Base-by-base conservation (phyloP, 2,329 filamentous ascomycete genomes). In the Fusarium nematophilum region DNA sequence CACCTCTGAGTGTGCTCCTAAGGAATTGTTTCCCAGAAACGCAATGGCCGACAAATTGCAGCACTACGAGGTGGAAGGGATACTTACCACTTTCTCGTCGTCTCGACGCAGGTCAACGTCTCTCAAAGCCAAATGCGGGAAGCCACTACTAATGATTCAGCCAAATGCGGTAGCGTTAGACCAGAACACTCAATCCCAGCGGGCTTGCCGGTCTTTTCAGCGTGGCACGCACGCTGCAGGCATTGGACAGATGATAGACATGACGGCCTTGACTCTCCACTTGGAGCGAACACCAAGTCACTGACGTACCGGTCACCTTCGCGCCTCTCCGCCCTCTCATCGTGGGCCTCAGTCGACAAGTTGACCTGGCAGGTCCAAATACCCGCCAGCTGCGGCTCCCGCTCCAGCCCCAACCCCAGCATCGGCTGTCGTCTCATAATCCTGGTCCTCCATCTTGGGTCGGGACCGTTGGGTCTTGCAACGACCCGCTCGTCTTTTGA, bases 381-480 rank as follows among this genome's bases (percentile, higher is more conserved):
- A 67, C 64, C 57, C 64, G 54, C 65, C 59, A 59, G 56, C 63
- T 66, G 62, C 62, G 62, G 66, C 64, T 66, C 59, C 57, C 50
- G 45, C 61, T 64, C 55, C 51, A 63, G 53, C 58, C 47, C 49
- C 61, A 67, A 68, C 57, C 53, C 55, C 55, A 68, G 49, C 53
- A 53, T 66, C 65, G 66, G 60, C 63, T 69, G 65, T 64, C 62
- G 62, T 69, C 66, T 68, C 64, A 66, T 63, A 29, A 64, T 59
- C 64, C 60, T 50, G 48, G 64, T 55, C 53, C 45, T 57, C 54
- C 64, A 66, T 62, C 64, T 64, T 67, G 59, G 55, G 64, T 46
- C 66, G 57, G 52, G 59, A 65, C 58, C 40, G 52, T 65, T 63
- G 49, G 60, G 44, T 51, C 49, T 64, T 61, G 62, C 45, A 51